A percentile compares a stretch with the other conserved stretches of the same genome.
Conservation (phyloP, 768 basidiomycete genomes). For the Naganishia onofrii region DNA sequence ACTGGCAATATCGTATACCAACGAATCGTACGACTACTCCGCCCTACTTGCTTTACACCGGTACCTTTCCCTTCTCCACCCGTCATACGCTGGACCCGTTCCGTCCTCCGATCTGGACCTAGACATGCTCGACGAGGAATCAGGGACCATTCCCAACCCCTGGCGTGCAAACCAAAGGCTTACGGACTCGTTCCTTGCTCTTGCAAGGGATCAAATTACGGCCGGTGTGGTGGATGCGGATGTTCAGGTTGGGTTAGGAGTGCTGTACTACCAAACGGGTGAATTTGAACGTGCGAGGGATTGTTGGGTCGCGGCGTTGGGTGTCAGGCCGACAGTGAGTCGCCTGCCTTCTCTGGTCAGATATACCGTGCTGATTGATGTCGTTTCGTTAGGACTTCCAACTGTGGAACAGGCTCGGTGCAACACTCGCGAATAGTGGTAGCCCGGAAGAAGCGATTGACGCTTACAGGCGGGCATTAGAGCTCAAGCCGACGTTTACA, state of each 20-base stretch:
- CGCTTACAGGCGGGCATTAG: conserved; percentile 79
- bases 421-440: conserved; percentile 87
- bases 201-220: conserved; percentile 82
- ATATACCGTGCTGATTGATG: background rate
- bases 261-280: conserved; percentile 81
- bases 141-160: conserved; percentile 41
- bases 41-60: conserved; percentile 80
- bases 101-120: conserved; percentile 35
- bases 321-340: conserved; percentile 68
- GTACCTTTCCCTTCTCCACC: conserved; percentile 69
- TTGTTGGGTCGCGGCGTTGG: conserved; percentile 86
- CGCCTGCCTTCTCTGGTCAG: background rate
- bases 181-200: conserved; percentile 74
- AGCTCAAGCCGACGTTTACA: conserved; percentile 89
- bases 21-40: conserved; percentile 83
- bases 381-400: conserved; percentile 68
- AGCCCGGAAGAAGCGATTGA: conserved; percentile 83
- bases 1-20: conserved; percentile 91
- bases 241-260: conserved; percentile 87
- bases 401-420: conserved; percentile 93
- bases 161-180: conserved; percentile 82
- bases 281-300: conserved; percentile 88
- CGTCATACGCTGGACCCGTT: conserved; percentile 56
- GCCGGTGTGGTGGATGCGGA: conserved; percentile 71
- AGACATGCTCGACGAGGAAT: conserved; percentile 26